Evolutionary conservation across 1,139 yeast species (phyloP), one percentile per base, ranked within the genome.

Genomic region (Hansenula anomala): DNA sequence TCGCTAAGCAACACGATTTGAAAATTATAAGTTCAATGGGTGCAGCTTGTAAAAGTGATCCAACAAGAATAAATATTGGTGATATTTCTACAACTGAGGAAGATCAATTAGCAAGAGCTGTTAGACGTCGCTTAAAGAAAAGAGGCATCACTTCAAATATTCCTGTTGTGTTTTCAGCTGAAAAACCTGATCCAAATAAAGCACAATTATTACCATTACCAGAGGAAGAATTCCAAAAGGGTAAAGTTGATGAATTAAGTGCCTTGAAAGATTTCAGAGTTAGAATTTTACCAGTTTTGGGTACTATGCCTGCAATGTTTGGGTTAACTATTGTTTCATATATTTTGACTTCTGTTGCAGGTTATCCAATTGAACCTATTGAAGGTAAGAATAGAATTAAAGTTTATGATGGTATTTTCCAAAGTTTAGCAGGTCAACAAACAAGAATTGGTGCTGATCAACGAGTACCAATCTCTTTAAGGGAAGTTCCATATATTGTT

Each of bases 241-340:
- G 97, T 29, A 70, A 80, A 41, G 96, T 90, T 26, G 95, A 80
- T 47, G 95, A 92, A 59, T 69, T 92, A 37, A 80, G 95, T 40
- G 95, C 96, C 1, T 64, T 92, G 45, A 81, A 78, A 53, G 90
- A 89, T 64, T 92, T 92, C 67, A 73, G 98, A 48, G 97, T 90
- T 6, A 73, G 98, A 51, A 90, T 92, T 38, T 69, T 92, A 43
- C 98, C 98, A 0, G 98, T 92, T 0, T 66, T 92, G 47, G 97
- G 98, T 2, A 88, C 98, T 0, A 78, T 92, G 81, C 98, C 98
- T 1, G 97, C 94, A 9, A 84, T 90, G 65, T 92, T 92, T 66
- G 98, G 98, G 1, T 71, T 92, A 36, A 78, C 96, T 0, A 73
- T 92, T 43, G 95, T 96, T 3, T 83, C 97, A 0, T 82, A 86